Conservation (phyloP, 1,284 basidiomycete genomes). For the Ustilago loliicola region DNA sequence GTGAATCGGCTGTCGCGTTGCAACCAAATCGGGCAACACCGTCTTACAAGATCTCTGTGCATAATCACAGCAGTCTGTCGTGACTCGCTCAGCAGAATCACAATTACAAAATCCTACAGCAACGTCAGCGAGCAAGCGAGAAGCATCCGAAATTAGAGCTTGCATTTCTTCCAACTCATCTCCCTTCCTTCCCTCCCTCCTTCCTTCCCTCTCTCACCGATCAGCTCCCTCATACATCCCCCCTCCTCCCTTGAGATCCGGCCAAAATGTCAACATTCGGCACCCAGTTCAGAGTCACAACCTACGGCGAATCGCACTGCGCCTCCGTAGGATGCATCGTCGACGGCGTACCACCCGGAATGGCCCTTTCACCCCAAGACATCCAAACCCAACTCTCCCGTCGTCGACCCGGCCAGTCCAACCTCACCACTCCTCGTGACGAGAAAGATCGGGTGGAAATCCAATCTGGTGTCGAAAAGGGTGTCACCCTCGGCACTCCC, state of each 20-base stretch:
- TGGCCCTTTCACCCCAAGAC: slow-evolving; percentile 83
- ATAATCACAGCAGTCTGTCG: not conserved
- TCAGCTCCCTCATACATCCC: not conserved
- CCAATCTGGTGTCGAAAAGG: slow-evolving; percentile 93
- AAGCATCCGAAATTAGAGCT: not conserved
- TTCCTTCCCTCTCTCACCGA: not conserved
- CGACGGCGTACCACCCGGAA: slow-evolving; percentile 94
- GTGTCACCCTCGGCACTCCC: slow-evolving; percentile 95
- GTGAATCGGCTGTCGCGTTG: not conserved
- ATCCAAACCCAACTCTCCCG: slow-evolving; percentile 93
- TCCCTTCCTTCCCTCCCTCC: not conserved
- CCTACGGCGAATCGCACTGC: slow-evolving; percentile 98
- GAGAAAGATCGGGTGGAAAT: slow-evolving; percentile 96
- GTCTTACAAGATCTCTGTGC: not conserved
- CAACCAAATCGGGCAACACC: not conserved
- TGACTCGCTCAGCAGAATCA: not conserved
- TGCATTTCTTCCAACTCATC: not conserved
- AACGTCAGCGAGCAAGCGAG: not conserved
- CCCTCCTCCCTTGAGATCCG: not conserved
- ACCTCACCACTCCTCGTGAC: slow-evolving; percentile 91
- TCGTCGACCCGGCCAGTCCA: slow-evolving; percentile 93
- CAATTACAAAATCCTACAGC: slow-evolving; percentile 14
- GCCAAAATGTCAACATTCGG: slow-evolving; percentile 90
- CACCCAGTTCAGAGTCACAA: slow-evolving; percentile 89
- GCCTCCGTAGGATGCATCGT: slow-evolving; percentile 96